A percentile compares a stretch with the other conserved stretches of the same genome.
Evolutionary conservation across 352 stramenopile species (phyloP).

Genomic region (Phytophthora tubulina): DNA sequence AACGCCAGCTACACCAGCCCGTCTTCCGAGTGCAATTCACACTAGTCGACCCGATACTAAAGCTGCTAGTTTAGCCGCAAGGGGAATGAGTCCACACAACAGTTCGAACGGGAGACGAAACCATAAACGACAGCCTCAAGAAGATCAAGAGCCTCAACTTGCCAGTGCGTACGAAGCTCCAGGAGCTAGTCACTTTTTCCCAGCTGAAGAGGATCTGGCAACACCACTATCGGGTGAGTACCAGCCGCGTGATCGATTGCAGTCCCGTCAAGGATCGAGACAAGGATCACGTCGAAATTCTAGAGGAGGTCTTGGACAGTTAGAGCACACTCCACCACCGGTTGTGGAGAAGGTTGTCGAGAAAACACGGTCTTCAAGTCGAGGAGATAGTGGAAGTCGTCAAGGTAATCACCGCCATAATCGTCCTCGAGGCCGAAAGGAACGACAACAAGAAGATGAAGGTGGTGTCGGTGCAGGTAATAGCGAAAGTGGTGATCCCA

Average conservation of each 20-base stretch:
- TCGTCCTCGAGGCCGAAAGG: constrained; percentile 41
- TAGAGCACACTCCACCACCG: constrained; percentile 44
- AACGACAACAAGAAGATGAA: constrained; percentile 47
- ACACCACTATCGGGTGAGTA: constrained; percentile 59
- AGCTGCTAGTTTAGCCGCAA: constrained; percentile 4
- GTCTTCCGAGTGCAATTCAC: constrained; percentile 49
- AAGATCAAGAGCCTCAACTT: constrained; percentile 37
- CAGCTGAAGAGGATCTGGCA: constrained; percentile 51
- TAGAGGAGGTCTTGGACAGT: constrained; percentile 50
- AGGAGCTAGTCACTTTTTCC: constrained; percentile 31
- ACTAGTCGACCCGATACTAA: constrained; percentile 37
- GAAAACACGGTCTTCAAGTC: constrained; percentile 30
- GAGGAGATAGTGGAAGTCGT: constrained; percentile 37
- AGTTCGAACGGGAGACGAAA: constrained; percentile 41
- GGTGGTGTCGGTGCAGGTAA: constrained; percentile 2
- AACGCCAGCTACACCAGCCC: constrained; percentile 24
- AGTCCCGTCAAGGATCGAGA: constrained; percentile 78
- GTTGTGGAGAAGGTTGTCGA: constrained; percentile 7
- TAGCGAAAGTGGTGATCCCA: constrained; percentile 10
- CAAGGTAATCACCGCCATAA: constrained; percentile 39
- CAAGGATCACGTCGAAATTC: constrained; percentile 51
- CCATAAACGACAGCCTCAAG: constrained; percentile 28
- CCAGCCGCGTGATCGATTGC: constrained; percentile 74
- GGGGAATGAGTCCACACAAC: constrained; percentile 42
- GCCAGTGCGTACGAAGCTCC: constrained; percentile 36